phyloP scores from a whole-genome alignment of 1,284 basidiomycete species.

The Earliella scabrosa region DNA sequence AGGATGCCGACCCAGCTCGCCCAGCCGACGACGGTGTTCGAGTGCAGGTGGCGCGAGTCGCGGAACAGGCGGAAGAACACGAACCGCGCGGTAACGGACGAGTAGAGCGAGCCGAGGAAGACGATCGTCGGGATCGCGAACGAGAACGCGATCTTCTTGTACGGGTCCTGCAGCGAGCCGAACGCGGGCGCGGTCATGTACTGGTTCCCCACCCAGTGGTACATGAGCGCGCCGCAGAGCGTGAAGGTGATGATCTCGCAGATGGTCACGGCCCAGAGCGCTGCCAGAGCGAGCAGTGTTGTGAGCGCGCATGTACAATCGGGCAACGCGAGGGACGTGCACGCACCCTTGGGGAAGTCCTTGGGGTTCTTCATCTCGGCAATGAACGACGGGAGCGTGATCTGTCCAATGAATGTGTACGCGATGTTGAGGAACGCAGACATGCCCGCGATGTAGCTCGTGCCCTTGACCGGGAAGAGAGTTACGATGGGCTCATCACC shows the following conservation, averaged over 20 bases:
- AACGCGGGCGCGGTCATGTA: slow-evolving; percentile 57
- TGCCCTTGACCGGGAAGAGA: slow-evolving; percentile 44
- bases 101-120: slow-evolving; percentile 51
- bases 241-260: slow-evolving; percentile 65
- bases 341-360: slow-evolving; percentile 63
- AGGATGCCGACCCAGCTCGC: slow-evolving; percentile 59
- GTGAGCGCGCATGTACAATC: neutral
- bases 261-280: slow-evolving; percentile 50
- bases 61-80: slow-evolving; percentile 56
- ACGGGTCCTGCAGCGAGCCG: slow-evolving; percentile 44
- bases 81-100: slow-evolving; percentile 52
- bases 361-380: slow-evolving; percentile 62
- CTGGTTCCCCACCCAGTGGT: slow-evolving; percentile 53
- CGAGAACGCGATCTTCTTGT: slow-evolving; percentile 51
- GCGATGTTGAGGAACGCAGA: slow-evolving; percentile 52
- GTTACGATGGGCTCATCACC: slow-evolving; percentile 45
- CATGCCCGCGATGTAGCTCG: slow-evolving; percentile 60
- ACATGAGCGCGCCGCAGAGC: slow-evolving; percentile 64
- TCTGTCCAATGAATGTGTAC: slow-evolving; percentile 70
- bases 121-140: slow-evolving; percentile 57
- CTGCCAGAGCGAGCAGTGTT: slow-evolving; percentile 23
- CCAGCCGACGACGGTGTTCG: slow-evolving; percentile 66
- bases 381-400: slow-evolving; percentile 54
- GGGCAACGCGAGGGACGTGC: slow-evolving; percentile 20
- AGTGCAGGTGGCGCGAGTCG: slow-evolving; percentile 51